A percentile compares a stretch with the other conserved stretches of the same genome.
Evolutionary conservation across 441 rosid genomes (phyloP).

Genomic region (Aquilaria agallochum): DNA sequence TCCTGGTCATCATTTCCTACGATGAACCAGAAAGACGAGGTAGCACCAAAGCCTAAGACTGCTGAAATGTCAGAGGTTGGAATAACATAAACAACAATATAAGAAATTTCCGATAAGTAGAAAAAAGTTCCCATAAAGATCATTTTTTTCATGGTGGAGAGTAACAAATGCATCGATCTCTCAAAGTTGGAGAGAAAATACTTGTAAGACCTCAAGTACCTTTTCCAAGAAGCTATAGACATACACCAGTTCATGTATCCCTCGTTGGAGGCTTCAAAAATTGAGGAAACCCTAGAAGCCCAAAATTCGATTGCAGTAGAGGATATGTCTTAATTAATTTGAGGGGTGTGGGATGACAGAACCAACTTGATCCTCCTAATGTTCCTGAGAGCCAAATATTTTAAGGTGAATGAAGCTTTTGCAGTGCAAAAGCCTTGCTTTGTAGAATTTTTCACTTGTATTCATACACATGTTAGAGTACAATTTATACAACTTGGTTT

Average conservation of each 20-base stretch:
- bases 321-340: slow-evolving; percentile 34
- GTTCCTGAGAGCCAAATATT: slow-evolving; percentile 16
- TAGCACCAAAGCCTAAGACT: slow-evolving; percentile 12
- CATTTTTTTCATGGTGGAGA: slow-evolving; percentile 81
- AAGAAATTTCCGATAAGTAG: slow-evolving; percentile 24
- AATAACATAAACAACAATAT: not conserved
- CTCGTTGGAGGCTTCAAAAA: not conserved
- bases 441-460: no score
- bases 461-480: no score
- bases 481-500: no score
- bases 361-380: slow-evolving; percentile 73
- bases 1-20: slow-evolving; percentile 41
- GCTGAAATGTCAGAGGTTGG: slow-evolving; percentile 10
- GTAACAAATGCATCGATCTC: slow-evolving; percentile 63
- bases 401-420: slow-evolving; percentile 65
- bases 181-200: slow-evolving; percentile 57
- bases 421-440: slow-evolving; percentile 26
- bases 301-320: slow-evolving; percentile 6
- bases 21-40: slow-evolving; percentile 43
- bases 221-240: slow-evolving; percentile 51
- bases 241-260: slow-evolving; percentile 39
- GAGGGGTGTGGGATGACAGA: slow-evolving; percentile 73
- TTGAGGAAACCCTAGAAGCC: no score
- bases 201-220: slow-evolving; percentile 52
- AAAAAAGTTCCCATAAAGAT: slow-evolving; percentile 35